These are phyloP conservation scores for Prototheca wickerhamii DNA, from an alignment of 163 green algal genomes.

Conservation along the genomic window DNA sequence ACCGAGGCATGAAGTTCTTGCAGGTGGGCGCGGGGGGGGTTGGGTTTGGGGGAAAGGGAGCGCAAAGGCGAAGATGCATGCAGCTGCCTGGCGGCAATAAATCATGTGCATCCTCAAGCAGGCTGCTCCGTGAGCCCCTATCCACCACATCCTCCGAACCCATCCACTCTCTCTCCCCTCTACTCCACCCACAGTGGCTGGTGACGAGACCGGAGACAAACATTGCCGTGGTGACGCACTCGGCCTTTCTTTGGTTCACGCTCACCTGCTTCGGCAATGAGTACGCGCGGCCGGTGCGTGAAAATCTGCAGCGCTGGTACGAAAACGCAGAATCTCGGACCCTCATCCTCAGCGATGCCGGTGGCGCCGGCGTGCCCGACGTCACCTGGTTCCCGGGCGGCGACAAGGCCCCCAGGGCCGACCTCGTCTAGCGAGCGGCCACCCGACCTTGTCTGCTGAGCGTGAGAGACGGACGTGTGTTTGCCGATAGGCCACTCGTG, in stretches of 20 bases:
- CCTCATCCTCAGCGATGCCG: conserved; percentile 42
- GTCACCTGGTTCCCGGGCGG: conserved; percentile 30
- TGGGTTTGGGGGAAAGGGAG: neutral
- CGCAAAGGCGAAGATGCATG: neutral
- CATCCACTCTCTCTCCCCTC: neutral
- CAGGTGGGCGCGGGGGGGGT: conserved; percentile 10
- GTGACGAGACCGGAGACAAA: conserved; percentile 35
- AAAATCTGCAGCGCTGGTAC: conserved; percentile 31
- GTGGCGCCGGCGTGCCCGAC: conserved; percentile 20
- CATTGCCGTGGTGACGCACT: conserved; percentile 57
- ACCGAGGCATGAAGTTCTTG: conserved; percentile 39
- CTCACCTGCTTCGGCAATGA: conserved; percentile 41
- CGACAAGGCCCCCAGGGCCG: neutral
- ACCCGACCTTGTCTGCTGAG: too few relatives aligned
- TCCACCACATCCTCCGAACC: neutral
- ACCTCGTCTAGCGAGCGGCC: too few relatives aligned
- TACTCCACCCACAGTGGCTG: conserved; percentile 11
- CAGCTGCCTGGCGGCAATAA: neutral
- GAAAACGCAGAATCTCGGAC: conserved; percentile 54
- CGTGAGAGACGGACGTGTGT: too few relatives aligned
- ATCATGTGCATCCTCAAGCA: neutral
- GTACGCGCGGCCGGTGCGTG: conserved; percentile 12
- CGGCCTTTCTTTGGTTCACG: conserved; percentile 47
- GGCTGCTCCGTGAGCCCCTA: neutral
- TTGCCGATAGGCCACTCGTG: too few relatives aligned